phyloP scores from a whole-genome alignment of 169 alveolate species.

The Cryptosporidium bovis region DNA sequence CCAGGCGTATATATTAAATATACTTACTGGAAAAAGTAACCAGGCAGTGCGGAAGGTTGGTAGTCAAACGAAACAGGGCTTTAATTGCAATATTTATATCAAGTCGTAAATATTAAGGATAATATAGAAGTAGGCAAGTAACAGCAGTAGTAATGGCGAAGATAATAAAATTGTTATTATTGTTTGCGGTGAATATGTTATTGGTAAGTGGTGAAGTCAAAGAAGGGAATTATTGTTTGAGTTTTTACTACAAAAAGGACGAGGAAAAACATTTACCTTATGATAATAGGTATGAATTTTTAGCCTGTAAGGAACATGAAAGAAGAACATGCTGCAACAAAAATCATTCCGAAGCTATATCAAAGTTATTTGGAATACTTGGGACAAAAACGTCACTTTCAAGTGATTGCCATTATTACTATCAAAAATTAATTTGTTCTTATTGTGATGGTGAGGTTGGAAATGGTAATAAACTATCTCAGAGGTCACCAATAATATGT shows the following conservation, averaged over 20 bases:
- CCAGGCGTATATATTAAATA: no score
- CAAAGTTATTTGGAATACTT: constrained; percentile 30
- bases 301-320: constrained; percentile 62
- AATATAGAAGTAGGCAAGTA: no score
- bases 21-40: not conserved
- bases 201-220: not conserved
- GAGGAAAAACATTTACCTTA: constrained; percentile 39
- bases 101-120: no score
- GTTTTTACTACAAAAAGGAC: constrained; percentile 4
- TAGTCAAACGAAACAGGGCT: no score
- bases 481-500: constrained; percentile 45
- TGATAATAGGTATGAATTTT: constrained; percentile 11
- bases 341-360: constrained; percentile 29
- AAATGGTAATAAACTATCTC: constrained; percentile 29
- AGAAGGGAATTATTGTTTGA: constrained; percentile 32
- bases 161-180: no score
- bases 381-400: constrained; percentile 49
- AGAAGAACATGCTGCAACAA: constrained; percentile 62
- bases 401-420: constrained; percentile 19
- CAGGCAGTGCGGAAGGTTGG: no score
- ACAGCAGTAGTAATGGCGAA: no score
- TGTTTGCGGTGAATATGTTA: not conserved
- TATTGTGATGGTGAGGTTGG: constrained; percentile 68
- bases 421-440: constrained; percentile 40
- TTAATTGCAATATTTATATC: no score